A percentile compares a stretch with the other conserved stretches of the same genome.
phyloP scores from a whole-genome alignment of 2,329 filamentous ascomycete genomes.

The Aureobasidium sp. region DNA sequence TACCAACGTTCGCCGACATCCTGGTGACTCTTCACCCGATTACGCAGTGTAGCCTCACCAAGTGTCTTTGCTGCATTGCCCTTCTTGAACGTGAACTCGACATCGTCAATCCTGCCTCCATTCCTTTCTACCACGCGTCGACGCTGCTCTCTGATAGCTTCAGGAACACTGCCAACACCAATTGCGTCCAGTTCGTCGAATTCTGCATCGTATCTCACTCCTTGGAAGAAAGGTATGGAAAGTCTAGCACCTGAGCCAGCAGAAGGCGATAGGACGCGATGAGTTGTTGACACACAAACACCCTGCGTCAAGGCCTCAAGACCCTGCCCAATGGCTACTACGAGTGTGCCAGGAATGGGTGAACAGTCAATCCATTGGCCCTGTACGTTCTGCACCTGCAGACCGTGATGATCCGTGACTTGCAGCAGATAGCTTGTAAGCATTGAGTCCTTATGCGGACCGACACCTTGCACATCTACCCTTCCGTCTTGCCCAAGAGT shows the following conservation, averaged over 20 bases:
- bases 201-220: slow-evolving; percentile 67
- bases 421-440: slow-evolving; percentile 74
- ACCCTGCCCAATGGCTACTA: slow-evolving; percentile 81
- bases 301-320: slow-evolving; percentile 78
- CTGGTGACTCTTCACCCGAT: slow-evolving; percentile 76
- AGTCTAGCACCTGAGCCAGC: slow-evolving; percentile 64
- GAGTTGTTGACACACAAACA: slow-evolving; percentile 73
- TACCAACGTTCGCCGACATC: slow-evolving; percentile 75
- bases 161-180: slow-evolving; percentile 39
- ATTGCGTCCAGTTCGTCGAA: slow-evolving; percentile 63
- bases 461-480: slow-evolving; percentile 54
- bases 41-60: slow-evolving; percentile 67
- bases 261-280: slow-evolving; percentile 67
- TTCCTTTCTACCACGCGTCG: slow-evolving; percentile 49
- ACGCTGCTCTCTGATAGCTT: slow-evolving; percentile 54
- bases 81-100: slow-evolving; percentile 77
- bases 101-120: slow-evolving; percentile 57
- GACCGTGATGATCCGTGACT: slow-evolving; percentile 62
- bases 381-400: slow-evolving; percentile 73
- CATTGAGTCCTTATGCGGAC: slow-evolving; percentile 81
- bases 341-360: slow-evolving; percentile 66
- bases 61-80: slow-evolving; percentile 37
- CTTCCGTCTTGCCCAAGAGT: slow-evolving; percentile 24
- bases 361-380: slow-evolving; percentile 79
- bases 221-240: slow-evolving; percentile 83